Evolutionary conservation across 2,329 filamentous ascomycete genomes (phyloP).

Genomic region (Seiridium unicorne): DNA sequence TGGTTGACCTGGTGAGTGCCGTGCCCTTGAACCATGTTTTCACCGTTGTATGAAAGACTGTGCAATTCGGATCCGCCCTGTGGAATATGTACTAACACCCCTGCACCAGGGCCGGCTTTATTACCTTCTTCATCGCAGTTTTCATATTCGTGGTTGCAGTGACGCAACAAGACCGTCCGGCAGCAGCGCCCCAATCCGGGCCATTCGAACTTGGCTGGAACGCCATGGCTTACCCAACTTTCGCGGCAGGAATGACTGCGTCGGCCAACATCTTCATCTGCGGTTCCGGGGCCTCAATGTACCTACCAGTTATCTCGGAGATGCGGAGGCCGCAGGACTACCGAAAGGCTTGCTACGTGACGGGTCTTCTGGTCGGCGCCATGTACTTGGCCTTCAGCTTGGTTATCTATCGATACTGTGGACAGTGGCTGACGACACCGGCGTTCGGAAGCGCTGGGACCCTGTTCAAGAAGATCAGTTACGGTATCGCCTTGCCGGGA

Average conservation of each 20-base stretch:
- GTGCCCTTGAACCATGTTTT: neutral
- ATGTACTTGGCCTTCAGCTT: constrained; percentile 27
- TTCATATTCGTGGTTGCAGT: constrained; percentile 35
- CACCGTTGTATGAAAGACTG: neutral
- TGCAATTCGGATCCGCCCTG: too few relatives aligned
- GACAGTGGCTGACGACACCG: constrained; percentile 26
- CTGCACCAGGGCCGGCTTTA: constrained; percentile 30
- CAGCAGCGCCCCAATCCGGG: constrained; percentile 53
- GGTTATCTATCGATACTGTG: constrained; percentile 29
- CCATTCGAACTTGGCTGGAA: constrained; percentile 53
- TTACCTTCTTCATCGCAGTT: constrained; percentile 46
- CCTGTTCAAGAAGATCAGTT: constrained; percentile 30
- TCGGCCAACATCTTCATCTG: constrained; percentile 54
- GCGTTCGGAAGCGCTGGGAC: constrained; percentile 24
- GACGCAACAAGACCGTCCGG: constrained; percentile 50
- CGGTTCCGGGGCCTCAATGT: constrained; percentile 49
- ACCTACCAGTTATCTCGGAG: constrained; percentile 57
- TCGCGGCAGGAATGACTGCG: constrained; percentile 53
- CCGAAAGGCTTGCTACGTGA: constrained; percentile 21
- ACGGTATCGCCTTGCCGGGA: constrained; percentile 28
- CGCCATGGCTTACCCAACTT: constrained; percentile 49
- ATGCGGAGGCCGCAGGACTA: constrained; percentile 54
- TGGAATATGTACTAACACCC: neutral
- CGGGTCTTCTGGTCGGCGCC: constrained; percentile 20
- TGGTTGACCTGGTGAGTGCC: constrained; percentile 33